Evolutionary conservation across 129 eudicot genomes (phyloP).

Genomic region (Artemisia annua): DNA sequence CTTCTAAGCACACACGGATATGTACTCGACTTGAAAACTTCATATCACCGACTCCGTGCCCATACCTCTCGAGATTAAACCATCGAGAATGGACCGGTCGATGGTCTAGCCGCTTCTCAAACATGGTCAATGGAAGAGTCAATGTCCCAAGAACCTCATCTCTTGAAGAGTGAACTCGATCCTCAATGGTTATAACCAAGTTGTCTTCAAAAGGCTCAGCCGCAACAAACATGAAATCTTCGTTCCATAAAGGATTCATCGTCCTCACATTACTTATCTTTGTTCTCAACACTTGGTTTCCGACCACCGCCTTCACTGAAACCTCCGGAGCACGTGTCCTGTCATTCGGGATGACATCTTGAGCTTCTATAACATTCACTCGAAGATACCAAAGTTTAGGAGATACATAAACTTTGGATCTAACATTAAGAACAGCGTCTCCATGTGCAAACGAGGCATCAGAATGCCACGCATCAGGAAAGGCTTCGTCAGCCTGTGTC

Average conservation of each 20-base stretch:
- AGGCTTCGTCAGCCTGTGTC: conserved; percentile 62
- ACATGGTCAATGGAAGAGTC: conserved; percentile 46
- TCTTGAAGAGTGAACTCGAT: conserved; percentile 52
- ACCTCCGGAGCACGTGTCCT: conserved; percentile 58
- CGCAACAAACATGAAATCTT: conserved; percentile 75
- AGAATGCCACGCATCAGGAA: conserved; percentile 76
- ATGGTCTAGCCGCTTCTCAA: conserved; percentile 74
- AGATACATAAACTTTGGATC: conserved; percentile 76
- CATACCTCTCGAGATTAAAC: conserved; percentile 76
- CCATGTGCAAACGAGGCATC: conserved; percentile 78
- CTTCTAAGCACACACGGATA: conserved; percentile 73
- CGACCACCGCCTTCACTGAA: conserved; percentile 63
- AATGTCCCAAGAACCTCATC: conserved; percentile 61
- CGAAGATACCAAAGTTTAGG: conserved; percentile 86
- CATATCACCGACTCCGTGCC: conserved; percentile 57
- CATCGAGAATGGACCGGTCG: conserved; percentile 66
- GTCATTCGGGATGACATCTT: conserved; percentile 62
- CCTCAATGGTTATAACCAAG: conserved; percentile 58
- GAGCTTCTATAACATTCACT: conserved; percentile 78
- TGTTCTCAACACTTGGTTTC: conserved; percentile 58
- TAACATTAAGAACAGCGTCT: conserved; percentile 62
- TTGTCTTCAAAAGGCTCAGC: conserved; percentile 90
- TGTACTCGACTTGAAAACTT: conserved; percentile 71
- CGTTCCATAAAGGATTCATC: conserved; percentile 81
- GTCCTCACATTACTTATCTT: conserved; percentile 46